A percentile compares a stretch with the other conserved stretches of the same genome.
These are phyloP conservation scores for Penicillium desertorum DNA, from an alignment of 495 filamentous ascomycete genomes.

Conservation along the genomic window DNA sequence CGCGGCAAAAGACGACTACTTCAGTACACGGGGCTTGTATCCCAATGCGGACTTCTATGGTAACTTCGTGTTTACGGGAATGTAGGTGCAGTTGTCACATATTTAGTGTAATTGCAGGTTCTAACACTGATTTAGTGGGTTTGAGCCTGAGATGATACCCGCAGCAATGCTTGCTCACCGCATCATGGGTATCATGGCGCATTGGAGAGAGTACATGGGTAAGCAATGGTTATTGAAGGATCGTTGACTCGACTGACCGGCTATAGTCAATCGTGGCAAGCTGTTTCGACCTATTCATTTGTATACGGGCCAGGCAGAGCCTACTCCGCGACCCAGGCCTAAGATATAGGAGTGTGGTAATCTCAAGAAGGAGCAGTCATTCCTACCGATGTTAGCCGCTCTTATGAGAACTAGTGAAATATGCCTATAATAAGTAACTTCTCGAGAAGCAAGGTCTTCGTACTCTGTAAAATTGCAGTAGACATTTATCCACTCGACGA, in stretches of 20 bases:
- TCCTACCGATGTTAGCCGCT: neutral
- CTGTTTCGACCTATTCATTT: conserved; percentile 36
- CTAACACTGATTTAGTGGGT: conserved; percentile 25
- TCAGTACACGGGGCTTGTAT: conserved; percentile 46
- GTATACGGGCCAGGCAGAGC: conserved; percentile 24
- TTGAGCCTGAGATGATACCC: conserved; percentile 39
- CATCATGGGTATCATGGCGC: conserved; percentile 43
- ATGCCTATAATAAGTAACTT: neutral
- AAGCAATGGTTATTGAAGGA: conserved; percentile 12
- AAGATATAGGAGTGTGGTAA: conserved; percentile 14
- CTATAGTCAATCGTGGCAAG: conserved; percentile 33
- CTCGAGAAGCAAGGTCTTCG: neutral
- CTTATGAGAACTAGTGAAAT: neutral
- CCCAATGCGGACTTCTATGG: conserved; percentile 61
- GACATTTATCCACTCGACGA: neutral
- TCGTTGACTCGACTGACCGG: neutral
- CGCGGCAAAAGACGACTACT: conserved; percentile 53
- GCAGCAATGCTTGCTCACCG: conserved; percentile 37
- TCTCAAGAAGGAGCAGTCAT: neutral
- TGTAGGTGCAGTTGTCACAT: conserved; percentile 30
- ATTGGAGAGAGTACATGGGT: conserved; percentile 47
- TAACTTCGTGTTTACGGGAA: conserved; percentile 54
- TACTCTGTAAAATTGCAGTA: neutral
- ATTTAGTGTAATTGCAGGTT: neutral
- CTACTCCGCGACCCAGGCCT: neutral